Conservation (phyloP, 108 stramenopile genomes). For the Skeletonema menzelii region DNA sequence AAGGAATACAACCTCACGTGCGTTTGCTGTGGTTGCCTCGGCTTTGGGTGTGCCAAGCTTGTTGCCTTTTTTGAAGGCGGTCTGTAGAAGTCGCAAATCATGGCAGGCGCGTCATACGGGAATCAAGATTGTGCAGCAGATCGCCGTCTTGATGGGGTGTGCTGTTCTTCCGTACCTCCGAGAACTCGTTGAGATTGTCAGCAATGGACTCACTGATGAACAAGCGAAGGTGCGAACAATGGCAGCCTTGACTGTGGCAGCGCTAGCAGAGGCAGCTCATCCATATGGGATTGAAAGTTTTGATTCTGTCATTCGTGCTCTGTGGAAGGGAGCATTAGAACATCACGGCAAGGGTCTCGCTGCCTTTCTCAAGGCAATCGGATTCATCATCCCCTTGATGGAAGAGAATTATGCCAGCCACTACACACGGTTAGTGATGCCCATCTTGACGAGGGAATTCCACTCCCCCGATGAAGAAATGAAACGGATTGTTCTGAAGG, state of each 20-base stretch:
- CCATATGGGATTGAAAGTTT: constrained; percentile 99
- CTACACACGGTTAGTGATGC: constrained; percentile 98
- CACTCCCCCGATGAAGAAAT: constrained; percentile 96
- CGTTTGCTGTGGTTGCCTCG: constrained; percentile 98
- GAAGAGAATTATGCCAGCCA: constrained; percentile 99
- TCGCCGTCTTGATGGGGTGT: constrained; percentile 97
- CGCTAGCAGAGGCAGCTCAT: constrained; percentile 96
- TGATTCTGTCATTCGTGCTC: constrained; percentile 95
- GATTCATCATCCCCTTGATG: constrained; percentile 98
- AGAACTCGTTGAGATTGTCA: constrained; percentile 95
- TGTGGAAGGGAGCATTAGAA: constrained; percentile 98
- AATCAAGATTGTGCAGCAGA: constrained; percentile 99
- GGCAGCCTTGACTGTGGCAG: constrained; percentile 95
- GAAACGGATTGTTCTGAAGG: constrained; percentile 98
- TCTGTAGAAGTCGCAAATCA: constrained; percentile 94
- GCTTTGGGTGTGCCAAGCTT: constrained; percentile 96
- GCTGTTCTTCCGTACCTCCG: constrained; percentile 96
- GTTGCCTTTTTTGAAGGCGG: constrained; percentile 98
- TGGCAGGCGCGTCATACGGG: constrained; percentile 99
- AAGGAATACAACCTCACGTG: constrained; percentile 96
- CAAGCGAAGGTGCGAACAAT: constrained; percentile 97
- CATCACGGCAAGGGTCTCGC: constrained; percentile 98
- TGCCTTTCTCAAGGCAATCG: constrained; percentile 98
- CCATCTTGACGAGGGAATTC: constrained; percentile 97
- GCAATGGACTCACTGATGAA: constrained; percentile 95